Evolutionary conservation across 108 stramenopile genomes (phyloP).

Genomic region (Halocafeteria seosinensis): DNA sequence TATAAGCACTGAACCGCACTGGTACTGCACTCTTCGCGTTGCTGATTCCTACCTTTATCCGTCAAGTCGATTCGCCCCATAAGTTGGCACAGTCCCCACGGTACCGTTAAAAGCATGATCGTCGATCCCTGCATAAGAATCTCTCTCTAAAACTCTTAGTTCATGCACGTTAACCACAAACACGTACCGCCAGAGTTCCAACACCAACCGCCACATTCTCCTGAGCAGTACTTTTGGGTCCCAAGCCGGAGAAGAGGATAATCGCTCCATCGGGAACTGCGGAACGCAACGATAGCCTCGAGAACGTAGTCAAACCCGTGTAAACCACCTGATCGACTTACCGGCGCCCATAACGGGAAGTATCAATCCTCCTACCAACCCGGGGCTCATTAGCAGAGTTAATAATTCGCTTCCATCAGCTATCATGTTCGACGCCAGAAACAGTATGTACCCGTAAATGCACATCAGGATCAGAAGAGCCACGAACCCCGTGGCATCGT

Average conservation of each 20-base stretch:
- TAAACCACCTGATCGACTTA: not conserved
- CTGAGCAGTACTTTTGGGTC: conserved; percentile 60
- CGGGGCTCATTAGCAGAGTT: conserved; percentile 63
- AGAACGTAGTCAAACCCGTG: too few relatives aligned
- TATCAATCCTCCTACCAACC: conserved; percentile 75
- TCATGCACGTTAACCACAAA: not conserved
- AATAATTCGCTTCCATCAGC: conserved; percentile 87
- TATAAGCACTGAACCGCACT: too few relatives aligned
- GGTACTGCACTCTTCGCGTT: too few relatives aligned
- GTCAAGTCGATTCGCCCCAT: conserved; percentile 69
- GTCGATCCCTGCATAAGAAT: too few relatives aligned
- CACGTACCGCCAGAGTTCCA: conserved; percentile 92
- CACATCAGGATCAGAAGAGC: too few relatives aligned
- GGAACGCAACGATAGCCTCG: not conserved
- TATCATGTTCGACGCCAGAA: conserved; percentile 65
- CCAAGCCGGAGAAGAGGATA: conserved; percentile 77
- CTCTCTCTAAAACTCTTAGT: not conserved
- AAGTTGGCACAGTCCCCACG: conserved; percentile 60
- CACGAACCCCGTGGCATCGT: too few relatives aligned
- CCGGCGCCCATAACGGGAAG: conserved; percentile 74
- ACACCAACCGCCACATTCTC: conserved; percentile 81
- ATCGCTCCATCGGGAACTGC: conserved; percentile 87
- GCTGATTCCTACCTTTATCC: not conserved
- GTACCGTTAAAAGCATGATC: conserved; percentile 87
- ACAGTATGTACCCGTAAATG: conserved; percentile 76